phyloP scores from a whole-genome alignment of 768 basidiomycete species.

The Pisolithus sp. region DNA sequence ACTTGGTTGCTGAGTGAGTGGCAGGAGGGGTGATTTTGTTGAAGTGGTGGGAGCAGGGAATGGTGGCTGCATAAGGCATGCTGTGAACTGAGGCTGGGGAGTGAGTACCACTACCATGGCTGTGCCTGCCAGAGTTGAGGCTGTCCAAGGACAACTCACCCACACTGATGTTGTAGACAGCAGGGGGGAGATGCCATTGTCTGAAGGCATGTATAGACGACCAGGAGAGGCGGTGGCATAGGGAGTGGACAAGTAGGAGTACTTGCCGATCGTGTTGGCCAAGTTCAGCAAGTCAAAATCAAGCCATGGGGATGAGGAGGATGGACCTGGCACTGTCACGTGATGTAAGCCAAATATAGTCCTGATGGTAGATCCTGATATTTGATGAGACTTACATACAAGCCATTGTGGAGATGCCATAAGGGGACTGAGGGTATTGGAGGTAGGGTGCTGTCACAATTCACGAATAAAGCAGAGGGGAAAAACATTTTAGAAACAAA shows the following conservation, averaged over 20 bases:
- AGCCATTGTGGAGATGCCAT: no score
- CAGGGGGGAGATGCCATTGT: slow-evolving; percentile 68
- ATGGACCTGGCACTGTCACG: no score
- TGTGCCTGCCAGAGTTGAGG: slow-evolving; percentile 54
- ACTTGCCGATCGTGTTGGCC: slow-evolving; percentile 49
- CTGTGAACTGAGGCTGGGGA: slow-evolving; percentile 42
- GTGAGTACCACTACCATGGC: slow-evolving; percentile 62
- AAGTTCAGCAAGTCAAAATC: slow-evolving; percentile 60
- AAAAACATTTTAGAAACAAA: neutral
- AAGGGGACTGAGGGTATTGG: no score
- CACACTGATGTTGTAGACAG: slow-evolving; percentile 59
- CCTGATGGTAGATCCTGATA: no score
- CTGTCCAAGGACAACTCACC: slow-evolving; percentile 67
- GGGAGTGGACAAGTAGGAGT: slow-evolving; percentile 49
- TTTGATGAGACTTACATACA: no score
- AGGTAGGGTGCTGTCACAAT: slow-evolving; percentile 41
- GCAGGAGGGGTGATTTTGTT: slow-evolving; percentile 59
- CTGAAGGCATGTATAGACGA: slow-evolving; percentile 63
- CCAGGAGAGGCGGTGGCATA: slow-evolving; percentile 47
- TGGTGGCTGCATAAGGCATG: slow-evolving; percentile 47
- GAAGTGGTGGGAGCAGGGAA: slow-evolving; percentile 72
- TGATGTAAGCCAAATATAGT: no score
- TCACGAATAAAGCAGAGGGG: no score
- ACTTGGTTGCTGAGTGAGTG: slow-evolving; percentile 47
- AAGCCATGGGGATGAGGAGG: slow-evolving; percentile 50